Evolutionary conservation across 116 monocot genomes (phyloP).

Genomic region (Papilionanthe hybrid): DNA sequence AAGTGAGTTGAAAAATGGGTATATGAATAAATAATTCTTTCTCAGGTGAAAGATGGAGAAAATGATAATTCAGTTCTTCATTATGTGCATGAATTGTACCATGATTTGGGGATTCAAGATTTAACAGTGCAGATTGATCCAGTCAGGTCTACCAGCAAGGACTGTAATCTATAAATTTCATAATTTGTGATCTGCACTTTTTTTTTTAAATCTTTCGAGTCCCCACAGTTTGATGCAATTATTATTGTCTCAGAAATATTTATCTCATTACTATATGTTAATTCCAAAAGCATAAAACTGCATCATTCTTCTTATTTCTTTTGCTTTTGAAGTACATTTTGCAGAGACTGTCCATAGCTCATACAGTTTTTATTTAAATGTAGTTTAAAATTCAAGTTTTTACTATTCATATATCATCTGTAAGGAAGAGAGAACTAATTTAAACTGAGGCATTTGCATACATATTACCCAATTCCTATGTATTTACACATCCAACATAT

Average conservation of each 20-base stretch:
- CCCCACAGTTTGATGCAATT: too few species aligned
- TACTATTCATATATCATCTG: too few species aligned
- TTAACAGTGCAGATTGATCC: slow-evolving; percentile 61
- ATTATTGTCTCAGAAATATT: too few species aligned
- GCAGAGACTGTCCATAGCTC: too few species aligned
- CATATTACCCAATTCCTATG: too few species aligned
- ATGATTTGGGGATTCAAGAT: slow-evolving; percentile 81
- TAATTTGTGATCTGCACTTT: background rate
- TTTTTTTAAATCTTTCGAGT: background rate
- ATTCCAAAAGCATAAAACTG: background rate
- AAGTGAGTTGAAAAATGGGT: background rate
- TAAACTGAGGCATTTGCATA: too few species aligned
- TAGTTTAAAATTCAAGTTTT: too few species aligned
- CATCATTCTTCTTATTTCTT: background rate
- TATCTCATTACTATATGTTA: background rate
- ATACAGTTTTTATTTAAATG: too few species aligned
- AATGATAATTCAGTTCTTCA: slow-evolving; percentile 52
- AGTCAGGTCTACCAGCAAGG: background rate
- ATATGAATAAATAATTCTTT: background rate
- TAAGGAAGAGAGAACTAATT: too few species aligned
- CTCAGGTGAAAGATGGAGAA: slow-evolving; percentile 66
- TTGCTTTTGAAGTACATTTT: background rate
- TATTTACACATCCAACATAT: too few species aligned
- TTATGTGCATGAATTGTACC: slow-evolving; percentile 61
- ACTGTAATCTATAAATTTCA: background rate